Percentiles rank a stretch among this genome's conserved stretches.
Conservation (phyloP, 2,329 filamentous ascomycete species). For the Ceratocystiopsis sp. region DNA sequence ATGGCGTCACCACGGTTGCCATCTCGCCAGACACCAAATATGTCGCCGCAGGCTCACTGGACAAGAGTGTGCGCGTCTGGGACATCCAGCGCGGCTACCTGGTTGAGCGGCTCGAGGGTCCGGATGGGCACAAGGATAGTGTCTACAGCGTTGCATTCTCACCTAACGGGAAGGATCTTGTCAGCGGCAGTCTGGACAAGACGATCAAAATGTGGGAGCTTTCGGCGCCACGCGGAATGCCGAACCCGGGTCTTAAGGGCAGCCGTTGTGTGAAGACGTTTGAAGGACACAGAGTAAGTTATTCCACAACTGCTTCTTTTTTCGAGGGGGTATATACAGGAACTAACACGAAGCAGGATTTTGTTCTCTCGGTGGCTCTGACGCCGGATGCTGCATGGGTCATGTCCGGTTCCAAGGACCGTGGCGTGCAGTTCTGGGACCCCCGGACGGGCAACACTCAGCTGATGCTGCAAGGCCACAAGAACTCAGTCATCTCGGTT, state of each 20-base stretch:
- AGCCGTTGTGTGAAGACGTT: conserved; percentile 95
- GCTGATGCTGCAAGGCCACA: conserved; percentile 96
- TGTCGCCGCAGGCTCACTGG: conserved; percentile 84
- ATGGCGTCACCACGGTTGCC: conserved; percentile 92
- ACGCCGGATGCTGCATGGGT: conserved; percentile 94
- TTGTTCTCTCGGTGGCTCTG: conserved; percentile 86
- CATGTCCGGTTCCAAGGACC: conserved; percentile 90
- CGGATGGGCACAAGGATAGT: conserved; percentile 89
- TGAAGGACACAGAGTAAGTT: conserved; percentile 74
- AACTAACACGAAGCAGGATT: conserved; percentile 46
- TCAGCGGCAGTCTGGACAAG: conserved; percentile 89
- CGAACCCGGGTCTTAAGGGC: conserved; percentile 54
- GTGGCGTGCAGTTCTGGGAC: conserved; percentile 98
- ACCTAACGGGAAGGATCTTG: conserved; percentile 79
- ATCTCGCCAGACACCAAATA: conserved; percentile 91
- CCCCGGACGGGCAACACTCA: conserved; percentile 83
- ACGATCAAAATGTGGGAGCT: conserved; percentile 99
- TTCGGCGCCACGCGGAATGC: conserved; percentile 49
- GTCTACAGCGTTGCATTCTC: conserved; percentile 96
- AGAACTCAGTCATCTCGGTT: conserved; percentile 96
- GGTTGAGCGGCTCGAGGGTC: conserved; percentile 79
- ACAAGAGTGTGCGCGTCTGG: conserved; percentile 97
- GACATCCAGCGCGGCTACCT: conserved; percentile 75
- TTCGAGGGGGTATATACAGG: neutral
- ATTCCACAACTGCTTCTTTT: neutral